Base-by-base conservation (phyloP, 2,329 filamentous ascomycete species). In the Neopestalotiopsis sp. region DNA sequence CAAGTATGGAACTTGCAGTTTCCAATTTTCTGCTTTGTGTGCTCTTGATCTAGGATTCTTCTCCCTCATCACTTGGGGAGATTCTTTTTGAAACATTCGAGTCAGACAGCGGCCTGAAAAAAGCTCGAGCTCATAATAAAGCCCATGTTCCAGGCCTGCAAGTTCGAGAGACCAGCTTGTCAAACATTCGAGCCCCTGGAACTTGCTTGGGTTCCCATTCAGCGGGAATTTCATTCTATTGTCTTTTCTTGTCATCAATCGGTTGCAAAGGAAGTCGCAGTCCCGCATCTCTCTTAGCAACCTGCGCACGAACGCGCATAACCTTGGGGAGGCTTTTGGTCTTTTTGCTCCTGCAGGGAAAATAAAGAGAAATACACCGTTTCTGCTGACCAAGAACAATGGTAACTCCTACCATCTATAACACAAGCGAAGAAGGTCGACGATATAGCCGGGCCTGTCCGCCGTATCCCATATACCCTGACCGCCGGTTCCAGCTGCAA, bases 381-480 rank as follows among this genome's bases (percentile, higher is more conserved):
- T 32, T 61, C 14, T 49, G 69, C 68, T 72, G 68, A 72, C 61
- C 70, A 72, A 71, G 12, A 40, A 71, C 75, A 71, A 85, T 85
- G 83, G 82, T 83, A 69, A 81, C 80, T 75, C 81, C 82, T 57
- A 74, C 77, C 67, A 81, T 75, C 70, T 83, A 81, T 77, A 71
- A 77, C 70, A 72, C 75, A 70, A 75, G 74, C 70, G 80, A 82
- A 69, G 75, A 69, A 67, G 74, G 77, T 71, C 75, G 79, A 78
- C 79, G 81, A 79, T 82, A 81, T 81, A 82, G 78, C 72, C 79
- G 79, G 66, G 72, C 74, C 63, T 81, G 77, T 70, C 79, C 80
- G 62, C 78, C 80, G 10, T 83, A 83, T 58, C 73, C 78, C 67
- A 75, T 76, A 52, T 78, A 78, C 69, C 63, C 78, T 28, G 81